A percentile compares a stretch with the other conserved stretches of the same genome.
phyloP scores from a whole-genome alignment of 1,284 basidiomycete genomes.

The Austroboletus novae-zelandiae region DNA sequence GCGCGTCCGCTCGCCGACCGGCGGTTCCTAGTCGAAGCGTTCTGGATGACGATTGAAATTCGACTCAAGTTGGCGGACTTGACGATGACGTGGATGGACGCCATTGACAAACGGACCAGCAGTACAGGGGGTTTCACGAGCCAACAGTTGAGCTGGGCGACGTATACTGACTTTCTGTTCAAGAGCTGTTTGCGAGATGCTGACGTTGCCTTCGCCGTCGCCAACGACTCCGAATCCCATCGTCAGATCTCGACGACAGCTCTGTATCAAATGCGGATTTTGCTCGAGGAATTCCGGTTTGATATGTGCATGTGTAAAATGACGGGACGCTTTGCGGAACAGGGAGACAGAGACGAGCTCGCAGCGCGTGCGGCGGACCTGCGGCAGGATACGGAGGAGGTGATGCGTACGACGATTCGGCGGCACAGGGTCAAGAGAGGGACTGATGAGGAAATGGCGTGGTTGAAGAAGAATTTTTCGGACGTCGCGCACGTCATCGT shows the following conservation, averaged over 20 bases:
- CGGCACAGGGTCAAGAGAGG: conserved; percentile 15
- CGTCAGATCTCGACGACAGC: conserved; percentile 38
- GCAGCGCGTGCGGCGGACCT: conserved; percentile 6
- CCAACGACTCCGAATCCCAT: conserved; percentile 36
- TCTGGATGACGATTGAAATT: conserved; percentile 44
- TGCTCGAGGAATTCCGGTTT: conserved; percentile 36
- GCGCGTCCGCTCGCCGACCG: conserved; percentile 46
- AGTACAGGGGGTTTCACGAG: background rate
- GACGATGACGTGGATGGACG: conserved; percentile 25
- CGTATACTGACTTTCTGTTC: conserved; percentile 41
- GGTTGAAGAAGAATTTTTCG: conserved; percentile 38
- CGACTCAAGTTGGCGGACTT: conserved; percentile 40
- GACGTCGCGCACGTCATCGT: conserved; percentile 33
- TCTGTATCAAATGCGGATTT: conserved; percentile 37
- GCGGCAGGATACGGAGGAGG: background rate
- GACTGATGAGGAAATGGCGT: conserved; percentile 29
- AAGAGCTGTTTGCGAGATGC: conserved; percentile 42
- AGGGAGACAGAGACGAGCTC: conserved; percentile 8
- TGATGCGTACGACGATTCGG: conserved; percentile 14
- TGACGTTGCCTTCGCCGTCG: conserved; percentile 36
- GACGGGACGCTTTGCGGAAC: conserved; percentile 11
- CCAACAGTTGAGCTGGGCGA: conserved; percentile 35
- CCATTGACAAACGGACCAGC: conserved; percentile 8
- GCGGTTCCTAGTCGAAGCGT: conserved; percentile 45
- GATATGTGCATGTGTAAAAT: conserved; percentile 26